Base-by-base conservation (phyloP, 2,329 filamentous ascomycete genomes). In the Clonostachys byssicola region DNA sequence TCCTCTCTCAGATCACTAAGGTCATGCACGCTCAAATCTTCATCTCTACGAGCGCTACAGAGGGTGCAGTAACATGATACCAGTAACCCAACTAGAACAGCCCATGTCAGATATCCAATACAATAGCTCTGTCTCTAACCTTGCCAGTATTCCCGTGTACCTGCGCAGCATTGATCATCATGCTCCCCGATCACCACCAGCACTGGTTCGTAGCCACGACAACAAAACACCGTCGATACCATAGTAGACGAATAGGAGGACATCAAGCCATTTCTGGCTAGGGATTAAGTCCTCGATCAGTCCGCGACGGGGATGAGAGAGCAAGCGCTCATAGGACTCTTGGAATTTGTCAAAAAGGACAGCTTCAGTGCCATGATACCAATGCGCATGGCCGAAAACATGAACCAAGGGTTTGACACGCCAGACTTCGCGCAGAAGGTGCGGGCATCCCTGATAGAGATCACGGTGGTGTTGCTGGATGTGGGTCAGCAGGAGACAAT, bases 341-440 rank as follows among this genome's bases (percentile, higher is more conserved):
- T 95, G 89, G 50, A 81, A 79, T 20, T 83, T 78, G 62, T 94
- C 89, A 75, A 88, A 95, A 66, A 81, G 86, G 10, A 88, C 75
- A 0, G 82, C 65, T 57, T 91, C 83, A 40, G 72, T 72, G 13
- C 90, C 91, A 42, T 86, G 78, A 9, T 82, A 88, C 59, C 78
- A 86, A 68, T 96, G 91, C 18, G 92, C 78, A 65, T 96, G 91
- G 1, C 90, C 91, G 62, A 94, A 95, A 43, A 95, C 78, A 64
- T 95, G 89, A 13, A 95, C 70, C 12, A 73, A 72, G 0, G 91
- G 91, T 51, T 80, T 83, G 12, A 90, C 81, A 35, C 86, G 80
- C 83, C 86, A 89, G 16, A 88, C 65, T 58, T 95, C 90, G 13
- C 74, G 67, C 6, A 92, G 74, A 6, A 95, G 75, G 47, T 80